Evolutionary conservation across 306 rosid species (phyloP).

Genomic region (Fragaria nilgerrensis): DNA sequence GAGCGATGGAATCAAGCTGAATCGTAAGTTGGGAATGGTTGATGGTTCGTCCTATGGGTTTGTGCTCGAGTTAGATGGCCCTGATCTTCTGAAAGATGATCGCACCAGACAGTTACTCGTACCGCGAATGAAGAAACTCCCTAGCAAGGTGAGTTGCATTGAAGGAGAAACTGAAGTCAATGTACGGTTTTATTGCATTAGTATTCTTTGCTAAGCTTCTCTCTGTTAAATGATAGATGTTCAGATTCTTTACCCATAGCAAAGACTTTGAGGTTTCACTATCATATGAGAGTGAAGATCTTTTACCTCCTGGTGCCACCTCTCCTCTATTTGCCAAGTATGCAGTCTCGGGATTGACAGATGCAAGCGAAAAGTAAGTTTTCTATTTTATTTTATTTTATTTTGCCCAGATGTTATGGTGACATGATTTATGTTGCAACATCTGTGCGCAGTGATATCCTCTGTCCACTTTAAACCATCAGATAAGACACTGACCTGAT

Average conservation of each 20-base stretch:
- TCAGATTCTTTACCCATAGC: constrained; percentile 69
- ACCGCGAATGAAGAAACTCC: constrained; percentile 84
- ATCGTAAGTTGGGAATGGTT: constrained; percentile 95
- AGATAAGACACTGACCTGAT: constrained; percentile 21
- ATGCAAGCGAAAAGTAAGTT: constrained; percentile 80
- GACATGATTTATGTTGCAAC: constrained; percentile 29
- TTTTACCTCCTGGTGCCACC: constrained; percentile 78
- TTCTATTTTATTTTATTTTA: background rate
- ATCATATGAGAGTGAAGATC: constrained; percentile 72
- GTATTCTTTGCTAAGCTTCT: constrained; percentile 16
- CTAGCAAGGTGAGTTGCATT: constrained; percentile 67
- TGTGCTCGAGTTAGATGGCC: constrained; percentile 72
- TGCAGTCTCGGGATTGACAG: constrained; percentile 76
- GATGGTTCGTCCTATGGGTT: constrained; percentile 93
- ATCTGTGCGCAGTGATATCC: background rate
- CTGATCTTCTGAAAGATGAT: constrained; percentile 71
- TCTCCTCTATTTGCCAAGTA: constrained; percentile 64
- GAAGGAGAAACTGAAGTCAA: constrained; percentile 14
- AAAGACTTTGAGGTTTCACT: constrained; percentile 90
- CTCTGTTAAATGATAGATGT: constrained; percentile 54
- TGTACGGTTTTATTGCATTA: constrained; percentile 20
- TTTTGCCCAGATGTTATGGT: background rate
- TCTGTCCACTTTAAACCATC: constrained; percentile 14
- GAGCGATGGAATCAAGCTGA: constrained; percentile 97
- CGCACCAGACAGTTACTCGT: constrained; percentile 76